Evolutionary conservation across 169 alveolate genomes (phyloP).

Genomic region (Cryptosporidium tyzzeri): DNA sequence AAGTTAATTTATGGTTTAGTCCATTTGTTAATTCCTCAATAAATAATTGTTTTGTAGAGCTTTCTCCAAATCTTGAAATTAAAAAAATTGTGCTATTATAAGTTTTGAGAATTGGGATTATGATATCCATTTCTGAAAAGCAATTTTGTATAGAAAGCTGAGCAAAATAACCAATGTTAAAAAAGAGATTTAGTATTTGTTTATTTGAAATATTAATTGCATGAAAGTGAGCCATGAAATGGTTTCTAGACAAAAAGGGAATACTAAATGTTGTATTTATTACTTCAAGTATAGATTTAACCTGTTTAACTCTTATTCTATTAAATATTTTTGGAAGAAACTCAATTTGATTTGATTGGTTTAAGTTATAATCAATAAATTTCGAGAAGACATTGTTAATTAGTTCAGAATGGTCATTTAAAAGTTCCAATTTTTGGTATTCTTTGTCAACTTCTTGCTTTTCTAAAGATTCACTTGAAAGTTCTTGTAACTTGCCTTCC

Average conservation of each 20-base stretch:
- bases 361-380: not conserved
- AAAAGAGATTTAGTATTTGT: slow-evolving; percentile 24
- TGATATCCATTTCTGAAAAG: slow-evolving; percentile 11
- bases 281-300: slow-evolving; percentile 31
- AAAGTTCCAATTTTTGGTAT: slow-evolving; percentile 39
- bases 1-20: not conserved
- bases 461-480: slow-evolving; percentile 14
- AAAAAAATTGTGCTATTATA: slow-evolving; percentile 26
- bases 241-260: slow-evolving; percentile 37
- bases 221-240: slow-evolving; percentile 60
- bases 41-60: slow-evolving; percentile 46
- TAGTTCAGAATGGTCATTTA: slow-evolving; percentile 11
- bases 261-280: slow-evolving; percentile 20
- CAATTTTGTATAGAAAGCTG: slow-evolving; percentile 13
- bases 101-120: slow-evolving; percentile 1
- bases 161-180: slow-evolving; percentile 22
- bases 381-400: not conserved
- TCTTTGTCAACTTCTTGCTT: slow-evolving; percentile 26
- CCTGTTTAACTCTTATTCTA: not conserved
- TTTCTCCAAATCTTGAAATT: slow-evolving; percentile 58
- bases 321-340: not conserved
- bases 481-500: slow-evolving; percentile 7
- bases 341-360: not conserved
- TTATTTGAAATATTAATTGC: not conserved
- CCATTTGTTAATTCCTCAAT: slow-evolving; percentile 17